phyloP scores from a whole-genome alignment of 1,284 basidiomycete genomes.

The Xanthoconium separans region DNA sequence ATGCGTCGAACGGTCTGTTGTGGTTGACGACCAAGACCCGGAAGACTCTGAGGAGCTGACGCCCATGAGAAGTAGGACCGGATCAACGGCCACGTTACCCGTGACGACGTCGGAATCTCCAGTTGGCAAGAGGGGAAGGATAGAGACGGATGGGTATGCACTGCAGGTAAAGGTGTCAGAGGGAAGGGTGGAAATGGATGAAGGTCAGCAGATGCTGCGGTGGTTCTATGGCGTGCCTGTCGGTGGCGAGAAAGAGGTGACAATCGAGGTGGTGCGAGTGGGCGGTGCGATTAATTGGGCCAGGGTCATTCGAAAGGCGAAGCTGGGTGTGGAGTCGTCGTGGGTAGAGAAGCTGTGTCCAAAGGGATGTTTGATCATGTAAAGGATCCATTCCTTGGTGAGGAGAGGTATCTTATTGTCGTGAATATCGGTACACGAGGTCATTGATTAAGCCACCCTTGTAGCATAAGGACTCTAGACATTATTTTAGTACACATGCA shows the following conservation, averaged over 20 bases:
- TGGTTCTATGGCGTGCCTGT: conserved; percentile 85
- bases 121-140: conserved; percentile 4
- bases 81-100: conserved; percentile 25
- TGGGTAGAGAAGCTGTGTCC: conserved; percentile 18
- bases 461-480: conserved; percentile 8
- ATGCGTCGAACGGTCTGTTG: conserved; percentile 29
- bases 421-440: conserved; percentile 1
- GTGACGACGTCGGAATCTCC: conserved; percentile 1
- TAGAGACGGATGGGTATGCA: conserved; percentile 33
- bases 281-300: conserved; percentile 58
- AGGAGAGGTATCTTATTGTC: conserved; percentile 12
- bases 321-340: neutral
- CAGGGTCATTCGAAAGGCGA: neutral
- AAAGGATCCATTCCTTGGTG: neutral
- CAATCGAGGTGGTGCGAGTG: conserved; percentile 62
- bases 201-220: conserved; percentile 69
- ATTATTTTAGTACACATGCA: neutral
- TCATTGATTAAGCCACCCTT: neutral
- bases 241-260: conserved; percentile 51
- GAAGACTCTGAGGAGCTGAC: conserved; percentile 3
- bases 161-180: conserved; percentile 57
- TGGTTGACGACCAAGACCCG: neutral
- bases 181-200: conserved; percentile 57
- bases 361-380: conserved; percentile 28
- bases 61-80: conserved; percentile 4